phyloP scores from a whole-genome alignment of 2,329 filamentous ascomycete genomes.

The Parascedosporium putredinis region DNA sequence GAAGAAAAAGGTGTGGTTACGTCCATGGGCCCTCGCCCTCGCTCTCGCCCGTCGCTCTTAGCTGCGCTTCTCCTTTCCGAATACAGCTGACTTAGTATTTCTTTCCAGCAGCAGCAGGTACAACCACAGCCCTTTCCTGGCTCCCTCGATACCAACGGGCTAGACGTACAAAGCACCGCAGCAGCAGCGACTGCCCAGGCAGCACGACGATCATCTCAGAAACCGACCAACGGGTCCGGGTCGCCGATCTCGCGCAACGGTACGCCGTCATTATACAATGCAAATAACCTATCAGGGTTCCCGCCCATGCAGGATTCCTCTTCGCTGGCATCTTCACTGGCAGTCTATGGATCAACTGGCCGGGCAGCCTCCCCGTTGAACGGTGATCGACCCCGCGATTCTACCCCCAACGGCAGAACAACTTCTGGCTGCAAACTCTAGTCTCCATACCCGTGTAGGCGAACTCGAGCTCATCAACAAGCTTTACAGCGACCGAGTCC shows the following conservation, averaged over 20 bases:
- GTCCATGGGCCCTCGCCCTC: too few relatives aligned
- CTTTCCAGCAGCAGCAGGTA: conserved; percentile 23
- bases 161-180: conserved; percentile 45
- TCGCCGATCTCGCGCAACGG: conserved; percentile 71
- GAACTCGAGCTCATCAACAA: conserved; percentile 94
- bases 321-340: conserved; percentile 48
- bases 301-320: conserved; percentile 66
- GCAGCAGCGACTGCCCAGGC: conserved; percentile 42
- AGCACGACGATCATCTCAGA: conserved; percentile 55
- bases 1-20: conserved; percentile 63
- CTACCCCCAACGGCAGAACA: conserved; percentile 69
- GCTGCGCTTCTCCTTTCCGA: neutral
- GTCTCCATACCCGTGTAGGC: conserved; percentile 87
- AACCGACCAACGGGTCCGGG: conserved; percentile 61
- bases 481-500: conserved; percentile 65
- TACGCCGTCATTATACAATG: conserved; percentile 65
- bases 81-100: conserved; percentile 10
- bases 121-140: conserved; percentile 28
- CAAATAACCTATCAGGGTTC: conserved; percentile 64
- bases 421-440: conserved; percentile 68
- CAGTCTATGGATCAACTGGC: conserved; percentile 37
- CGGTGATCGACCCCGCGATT: conserved; percentile 55
- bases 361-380: conserved; percentile 42
- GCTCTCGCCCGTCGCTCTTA: too few relatives aligned
- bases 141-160: conserved; percentile 44